phyloP scores from a whole-genome alignment of 371 early-diverging fungal species.

The Syncephalastrum contaminatum region DNA sequence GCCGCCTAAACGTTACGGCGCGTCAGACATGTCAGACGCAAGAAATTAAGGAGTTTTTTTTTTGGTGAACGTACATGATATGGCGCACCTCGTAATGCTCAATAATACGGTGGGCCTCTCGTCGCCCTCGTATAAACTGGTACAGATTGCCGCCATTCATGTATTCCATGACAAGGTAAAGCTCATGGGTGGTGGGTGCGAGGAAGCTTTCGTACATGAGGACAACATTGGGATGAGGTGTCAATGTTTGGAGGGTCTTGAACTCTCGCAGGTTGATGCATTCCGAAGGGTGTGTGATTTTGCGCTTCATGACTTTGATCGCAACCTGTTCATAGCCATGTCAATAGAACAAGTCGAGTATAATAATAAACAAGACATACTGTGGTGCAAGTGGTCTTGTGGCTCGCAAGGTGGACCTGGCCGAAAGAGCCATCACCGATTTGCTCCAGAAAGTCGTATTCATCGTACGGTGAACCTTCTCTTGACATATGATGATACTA shows the following conservation, averaged over 20 bases:
- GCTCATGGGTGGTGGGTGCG: conserved; percentile 64
- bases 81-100: conserved; percentile 9
- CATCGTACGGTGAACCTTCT: conserved; percentile 33
- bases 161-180: conserved; percentile 91
- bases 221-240: conserved; percentile 81
- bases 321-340: conserved; percentile 68
- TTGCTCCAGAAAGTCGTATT: conserved; percentile 72
- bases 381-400: conserved; percentile 65
- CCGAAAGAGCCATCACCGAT: conserved; percentile 94
- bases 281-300: conserved; percentile 72
- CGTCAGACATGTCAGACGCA: not conserved
- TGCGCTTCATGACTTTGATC: conserved; percentile 94
- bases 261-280: conserved; percentile 72
- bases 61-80: conserved; percentile 12
- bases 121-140: conserved; percentile 74
- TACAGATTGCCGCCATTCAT: conserved; percentile 91
- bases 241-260: conserved; percentile 66
- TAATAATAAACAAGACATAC: conserved; percentile 39
- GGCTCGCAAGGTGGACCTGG: conserved; percentile 75
- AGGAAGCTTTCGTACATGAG: conserved; percentile 78
- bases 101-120: conserved; percentile 32
- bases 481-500: conserved; percentile 15
- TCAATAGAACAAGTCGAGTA: not conserved
- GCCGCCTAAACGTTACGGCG: conserved; percentile 40
- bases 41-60: conserved; percentile 1